Base-by-base conservation (phyloP, 257 asterid species). In the Eucommia ulmoides region DNA sequence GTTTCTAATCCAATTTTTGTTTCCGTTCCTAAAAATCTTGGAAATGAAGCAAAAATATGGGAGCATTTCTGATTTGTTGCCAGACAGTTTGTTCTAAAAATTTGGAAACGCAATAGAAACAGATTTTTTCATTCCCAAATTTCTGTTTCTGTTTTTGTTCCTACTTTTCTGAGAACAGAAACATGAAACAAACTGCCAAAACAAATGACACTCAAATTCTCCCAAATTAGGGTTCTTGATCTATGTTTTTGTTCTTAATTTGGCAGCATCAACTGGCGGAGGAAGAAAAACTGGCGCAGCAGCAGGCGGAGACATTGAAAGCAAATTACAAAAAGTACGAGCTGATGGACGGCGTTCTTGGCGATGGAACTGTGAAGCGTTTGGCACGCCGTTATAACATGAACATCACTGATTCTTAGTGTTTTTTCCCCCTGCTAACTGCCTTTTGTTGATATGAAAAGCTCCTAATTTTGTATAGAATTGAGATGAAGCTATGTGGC, bases 241-340 rank as follows among this genome's bases (percentile, higher is more conserved):
- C n/a, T n/a, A 29, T 29, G 7, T 12, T 49, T 33, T 20, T 19
- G 42, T 1, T 61, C 24, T 38, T 50, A 21, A 50, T 33, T 9
- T 21, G 51, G 65, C 42, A 86, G 94, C 26, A 22, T 22, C 86
- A 77, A 59, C 60, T 59, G 33, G 64, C 3, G 1, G 71, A 75
- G 49, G 96, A 78, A 57, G 68, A 66, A 41, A 60, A 74, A 56
- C 92, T 83, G n/a, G 74, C 76, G 23, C 57, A 54, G 35, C 73
- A 71, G 22, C 91, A 83, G 51, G 54, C 46, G n/a, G 82, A 76
- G 41, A 53, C 49, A 2, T 66, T 83, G 55, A 69, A 73, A 52
- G 64, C 72, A 0, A 66, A 76, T 45, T 58, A 54, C 53, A 70
- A 24, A 60, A 82, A 89, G 82, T 73, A 20, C 51, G 79, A 75